Percentiles rank a stretch among this genome's conserved stretches.
Evolutionary conservation across 192 early-diverging fungal genomes (phyloP).

Genomic region (Cetraspora pellucida): DNA sequence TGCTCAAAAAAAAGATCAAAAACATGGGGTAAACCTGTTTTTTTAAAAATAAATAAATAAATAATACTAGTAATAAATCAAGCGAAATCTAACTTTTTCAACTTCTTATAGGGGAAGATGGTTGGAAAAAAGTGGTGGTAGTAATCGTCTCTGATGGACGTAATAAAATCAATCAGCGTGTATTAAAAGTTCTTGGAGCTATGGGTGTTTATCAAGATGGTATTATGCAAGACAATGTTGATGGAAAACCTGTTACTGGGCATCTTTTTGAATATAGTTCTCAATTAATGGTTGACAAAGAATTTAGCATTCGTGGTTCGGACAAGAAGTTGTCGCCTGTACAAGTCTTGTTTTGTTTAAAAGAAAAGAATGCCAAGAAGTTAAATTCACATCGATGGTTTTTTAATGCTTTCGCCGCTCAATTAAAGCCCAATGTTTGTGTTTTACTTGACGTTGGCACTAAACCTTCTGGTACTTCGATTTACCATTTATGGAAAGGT

Average conservation of each 20-base stretch:
- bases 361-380: constrained; percentile 91
- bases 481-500: constrained; percentile 90
- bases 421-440: constrained; percentile 86
- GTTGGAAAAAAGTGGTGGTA: constrained; percentile 91
- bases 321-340: constrained; percentile 79
- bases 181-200: constrained; percentile 75
- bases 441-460: constrained; percentile 94
- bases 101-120: constrained; percentile 44
- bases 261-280: constrained; percentile 94
- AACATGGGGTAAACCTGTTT: constrained; percentile 60
- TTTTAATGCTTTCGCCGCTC: constrained; percentile 87
- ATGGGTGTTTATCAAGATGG: constrained; percentile 81
- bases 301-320: constrained; percentile 64
- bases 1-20: constrained; percentile 70
- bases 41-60: too few relatives aligned
- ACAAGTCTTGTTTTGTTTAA: constrained; percentile 91
- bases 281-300: constrained; percentile 67
- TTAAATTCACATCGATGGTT: constrained; percentile 98
- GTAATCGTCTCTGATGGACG: constrained; percentile 92
- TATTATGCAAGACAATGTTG: constrained; percentile 68
- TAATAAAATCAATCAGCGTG: constrained; percentile 71
- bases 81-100: too few relatives aligned
- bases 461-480: constrained; percentile 74
- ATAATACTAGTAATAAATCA: too few relatives aligned
- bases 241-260: constrained; percentile 70